Percentiles rank a stretch among this genome's conserved stretches.
Evolutionary conservation across 225 moss, liverwort and hornwort genomes (phyloP).

Genomic region (Physcomitrium patens): DNA sequence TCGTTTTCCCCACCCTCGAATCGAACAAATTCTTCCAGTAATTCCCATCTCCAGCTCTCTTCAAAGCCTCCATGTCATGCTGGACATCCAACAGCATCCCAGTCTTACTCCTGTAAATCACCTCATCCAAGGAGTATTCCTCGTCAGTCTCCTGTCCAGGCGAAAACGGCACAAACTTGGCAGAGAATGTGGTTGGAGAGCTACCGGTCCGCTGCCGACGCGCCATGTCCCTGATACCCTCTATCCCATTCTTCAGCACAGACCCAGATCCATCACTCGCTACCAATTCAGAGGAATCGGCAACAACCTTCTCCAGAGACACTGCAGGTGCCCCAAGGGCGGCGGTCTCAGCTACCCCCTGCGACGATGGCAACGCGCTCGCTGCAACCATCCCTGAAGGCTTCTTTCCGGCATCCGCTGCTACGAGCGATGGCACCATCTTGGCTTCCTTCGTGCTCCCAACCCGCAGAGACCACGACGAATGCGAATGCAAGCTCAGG

Average conservation of each 20-base stretch:
- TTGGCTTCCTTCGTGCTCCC: neutral
- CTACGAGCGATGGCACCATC: neutral
- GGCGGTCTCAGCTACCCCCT: slow-evolving; percentile 15
- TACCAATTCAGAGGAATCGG: slow-evolving; percentile 52
- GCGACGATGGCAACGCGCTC: slow-evolving; percentile 11
- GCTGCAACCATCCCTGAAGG: neutral
- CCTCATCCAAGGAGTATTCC: slow-evolving; percentile 62
- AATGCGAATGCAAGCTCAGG: neutral
- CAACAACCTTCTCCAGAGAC: slow-evolving; percentile 50
- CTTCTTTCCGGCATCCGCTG: neutral
- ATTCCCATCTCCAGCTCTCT: slow-evolving; percentile 48
- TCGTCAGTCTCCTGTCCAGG: slow-evolving; percentile 53
- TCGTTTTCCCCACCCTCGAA: slow-evolving; percentile 65
- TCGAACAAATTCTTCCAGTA: slow-evolving; percentile 66
- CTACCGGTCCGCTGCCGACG: slow-evolving; percentile 53
- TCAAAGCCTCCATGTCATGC: slow-evolving; percentile 68
- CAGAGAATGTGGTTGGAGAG: slow-evolving; percentile 54
- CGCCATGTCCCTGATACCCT: slow-evolving; percentile 53
- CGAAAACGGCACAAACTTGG: slow-evolving; percentile 60
- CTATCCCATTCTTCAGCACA: slow-evolving; percentile 38
- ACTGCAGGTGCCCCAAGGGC: slow-evolving; percentile 24
- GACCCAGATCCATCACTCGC: slow-evolving; percentile 18
- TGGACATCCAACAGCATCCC: slow-evolving; percentile 56
- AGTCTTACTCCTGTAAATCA: slow-evolving; percentile 62
- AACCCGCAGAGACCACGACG: neutral